phyloP scores from a whole-genome alignment of 2,329 filamentous ascomycete species.

The Epichloe scottii region DNA sequence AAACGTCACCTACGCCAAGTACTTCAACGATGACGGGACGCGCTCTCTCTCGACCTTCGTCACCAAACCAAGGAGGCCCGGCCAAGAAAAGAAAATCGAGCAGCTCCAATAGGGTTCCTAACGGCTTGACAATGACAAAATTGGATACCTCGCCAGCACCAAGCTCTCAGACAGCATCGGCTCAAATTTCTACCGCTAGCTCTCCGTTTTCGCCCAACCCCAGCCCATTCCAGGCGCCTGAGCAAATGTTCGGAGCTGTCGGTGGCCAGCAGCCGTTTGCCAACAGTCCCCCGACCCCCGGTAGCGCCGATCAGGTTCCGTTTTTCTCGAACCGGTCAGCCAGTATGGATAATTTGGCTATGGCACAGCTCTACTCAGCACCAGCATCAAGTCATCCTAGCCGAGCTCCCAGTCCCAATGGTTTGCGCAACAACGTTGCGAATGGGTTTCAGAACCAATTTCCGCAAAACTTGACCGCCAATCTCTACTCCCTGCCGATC shows the following conservation, averaged over 20 bases:
- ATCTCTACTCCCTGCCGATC: constrained; percentile 38
- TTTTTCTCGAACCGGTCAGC: constrained; percentile 46
- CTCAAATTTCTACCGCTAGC: constrained; percentile 28
- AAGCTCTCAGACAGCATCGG: constrained; percentile 21
- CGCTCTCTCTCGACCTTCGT: constrained; percentile 58
- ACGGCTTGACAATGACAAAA: constrained; percentile 68
- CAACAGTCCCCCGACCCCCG: constrained; percentile 54
- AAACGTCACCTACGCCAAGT: constrained; percentile 18
- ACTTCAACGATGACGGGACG: constrained; percentile 10
- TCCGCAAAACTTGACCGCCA: constrained; percentile 33
- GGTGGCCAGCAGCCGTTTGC: constrained; percentile 30
- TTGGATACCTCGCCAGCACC: constrained; percentile 47
- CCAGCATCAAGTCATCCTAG: constrained; percentile 63
- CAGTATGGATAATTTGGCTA: constrained; percentile 51
- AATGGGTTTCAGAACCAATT: constrained; percentile 31
- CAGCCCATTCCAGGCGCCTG: constrained; percentile 29
- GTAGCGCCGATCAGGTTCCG: constrained; percentile 45
- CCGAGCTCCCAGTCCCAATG: constrained; percentile 61
- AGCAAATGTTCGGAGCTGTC: constrained; percentile 33
- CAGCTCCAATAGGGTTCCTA: constrained; percentile 56
- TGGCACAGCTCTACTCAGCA: constrained; percentile 57
- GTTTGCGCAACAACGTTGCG: constrained; percentile 33
- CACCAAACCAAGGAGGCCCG: constrained; percentile 55
- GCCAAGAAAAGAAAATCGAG: constrained; percentile 77
- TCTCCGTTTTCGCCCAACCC: constrained; percentile 42